Evolutionary conservation across 2,329 filamentous ascomycete species (phyloP).

Genomic region (Arthrobotrys sinensis): DNA sequence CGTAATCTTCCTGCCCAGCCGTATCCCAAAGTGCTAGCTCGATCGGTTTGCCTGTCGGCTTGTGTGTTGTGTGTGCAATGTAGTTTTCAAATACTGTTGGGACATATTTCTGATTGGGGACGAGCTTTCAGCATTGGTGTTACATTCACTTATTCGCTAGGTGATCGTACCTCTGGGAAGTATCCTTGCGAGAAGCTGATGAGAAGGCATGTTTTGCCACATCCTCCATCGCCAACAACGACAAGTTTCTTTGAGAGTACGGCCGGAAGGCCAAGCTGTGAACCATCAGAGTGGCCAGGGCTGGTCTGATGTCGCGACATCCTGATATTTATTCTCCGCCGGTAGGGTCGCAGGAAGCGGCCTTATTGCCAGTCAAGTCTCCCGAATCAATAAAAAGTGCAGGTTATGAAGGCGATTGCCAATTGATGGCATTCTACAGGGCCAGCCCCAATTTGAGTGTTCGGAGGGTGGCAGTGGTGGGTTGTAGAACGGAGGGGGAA

Average conservation of each 20-base stretch:
- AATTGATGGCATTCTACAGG: slow-evolving; percentile 50
- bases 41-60: slow-evolving; percentile 89
- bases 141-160: slow-evolving; percentile 7
- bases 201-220: slow-evolving; percentile 97
- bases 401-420: slow-evolving; percentile 22
- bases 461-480: neutral
- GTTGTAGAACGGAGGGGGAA: neutral
- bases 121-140: neutral
- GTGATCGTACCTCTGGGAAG: slow-evolving; percentile 87
- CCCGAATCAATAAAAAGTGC: slow-evolving; percentile 3
- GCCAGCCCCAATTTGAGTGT: slow-evolving; percentile 8
- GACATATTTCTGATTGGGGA: slow-evolving; percentile 87
- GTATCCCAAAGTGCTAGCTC: slow-evolving; percentile 99
- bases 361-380: slow-evolving; percentile 7
- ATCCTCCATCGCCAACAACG: slow-evolving; percentile 96
- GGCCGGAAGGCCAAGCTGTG: slow-evolving; percentile 76
- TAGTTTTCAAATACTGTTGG: slow-evolving; percentile 99
- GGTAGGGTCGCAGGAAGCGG: neutral
- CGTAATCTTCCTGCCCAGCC: slow-evolving; percentile 98
- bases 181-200: slow-evolving; percentile 99
- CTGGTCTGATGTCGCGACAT: slow-evolving; percentile 44
- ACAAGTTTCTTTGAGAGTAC: slow-evolving; percentile 99
- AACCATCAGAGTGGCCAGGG: slow-evolving; percentile 12
- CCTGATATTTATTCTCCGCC: slow-evolving; percentile 1
- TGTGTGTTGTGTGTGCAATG: slow-evolving; percentile 95